These are phyloP conservation scores for Mycena alexandri DNA, from an alignment of 768 basidiomycete species.

Conservation along the genomic window DNA sequence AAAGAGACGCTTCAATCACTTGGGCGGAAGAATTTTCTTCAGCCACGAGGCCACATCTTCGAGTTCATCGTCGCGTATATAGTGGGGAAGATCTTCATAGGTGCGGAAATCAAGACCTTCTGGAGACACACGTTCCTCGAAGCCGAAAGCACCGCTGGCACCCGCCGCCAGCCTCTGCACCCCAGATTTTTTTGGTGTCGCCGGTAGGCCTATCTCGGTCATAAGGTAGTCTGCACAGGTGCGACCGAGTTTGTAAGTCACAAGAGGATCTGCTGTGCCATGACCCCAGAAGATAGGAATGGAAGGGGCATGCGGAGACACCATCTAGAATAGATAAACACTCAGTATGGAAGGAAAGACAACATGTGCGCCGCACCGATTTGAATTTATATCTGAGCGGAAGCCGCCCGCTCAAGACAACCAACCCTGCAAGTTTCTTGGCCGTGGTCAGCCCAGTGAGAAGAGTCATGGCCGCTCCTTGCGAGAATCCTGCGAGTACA, in stretches of 20 bases:
- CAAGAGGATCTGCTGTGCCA: constrained; percentile 36
- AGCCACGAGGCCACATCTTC: constrained; percentile 36
- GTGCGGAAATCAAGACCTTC: constrained; percentile 34
- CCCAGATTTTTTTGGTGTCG: background rate
- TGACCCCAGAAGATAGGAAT: constrained; percentile 43
- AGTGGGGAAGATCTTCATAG: constrained; percentile 33
- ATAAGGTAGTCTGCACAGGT: constrained; percentile 36
- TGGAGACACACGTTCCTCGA: too few species aligned
- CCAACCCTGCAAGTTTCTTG: constrained; percentile 55
- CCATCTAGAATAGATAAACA: constrained; percentile 28
- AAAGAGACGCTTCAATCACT: background rate
- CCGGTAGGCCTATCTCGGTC: constrained; percentile 34
- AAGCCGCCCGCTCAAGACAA: constrained; percentile 58
- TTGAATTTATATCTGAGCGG: constrained; percentile 58
- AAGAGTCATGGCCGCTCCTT: constrained; percentile 60
- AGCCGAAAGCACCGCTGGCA: too few species aligned
- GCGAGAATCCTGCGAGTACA: constrained; percentile 63
- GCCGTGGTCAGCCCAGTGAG: constrained; percentile 54
- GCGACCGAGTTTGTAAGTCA: constrained; percentile 29
- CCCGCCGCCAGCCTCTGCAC: too few species aligned
- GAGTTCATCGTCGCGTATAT: constrained; percentile 35
- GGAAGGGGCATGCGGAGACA: constrained; percentile 30
- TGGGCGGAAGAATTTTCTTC: constrained; percentile 34
- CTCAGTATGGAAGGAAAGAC: background rate
- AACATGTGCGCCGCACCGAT: constrained; percentile 41